phyloP scores from a whole-genome alignment of 306 rosid genomes.

The Fagus crenata region DNA sequence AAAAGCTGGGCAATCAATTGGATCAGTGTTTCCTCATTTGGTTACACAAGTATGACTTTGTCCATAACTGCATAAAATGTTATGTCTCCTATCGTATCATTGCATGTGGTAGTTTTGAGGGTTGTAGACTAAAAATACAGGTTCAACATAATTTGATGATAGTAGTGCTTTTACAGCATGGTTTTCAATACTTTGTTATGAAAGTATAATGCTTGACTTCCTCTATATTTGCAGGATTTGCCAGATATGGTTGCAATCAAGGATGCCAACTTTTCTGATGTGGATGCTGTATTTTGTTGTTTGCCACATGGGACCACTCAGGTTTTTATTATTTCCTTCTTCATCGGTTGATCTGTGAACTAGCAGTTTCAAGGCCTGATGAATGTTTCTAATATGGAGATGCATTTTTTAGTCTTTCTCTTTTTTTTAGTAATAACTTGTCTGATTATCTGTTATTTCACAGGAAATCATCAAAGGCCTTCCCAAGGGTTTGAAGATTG shows the following conservation, averaged over 20 bases:
- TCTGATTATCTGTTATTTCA: neutral
- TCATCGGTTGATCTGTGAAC: conserved; percentile 13
- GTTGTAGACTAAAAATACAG: conserved; percentile 1
- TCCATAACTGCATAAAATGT: conserved; percentile 11
- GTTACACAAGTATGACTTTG: conserved; percentile 55
- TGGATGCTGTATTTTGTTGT: conserved; percentile 94
- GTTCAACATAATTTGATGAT: conserved; percentile 21
- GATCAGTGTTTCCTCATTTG: conserved; percentile 86
- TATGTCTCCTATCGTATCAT: neutral
- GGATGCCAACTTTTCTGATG: conserved; percentile 77
- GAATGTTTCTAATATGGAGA: neutral
- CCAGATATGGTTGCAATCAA: conserved; percentile 83
- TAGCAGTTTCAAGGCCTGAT: neutral
- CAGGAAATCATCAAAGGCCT: conserved; percentile 93
- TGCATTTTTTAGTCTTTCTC: conserved; percentile 16
- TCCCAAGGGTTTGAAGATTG: conserved; percentile 83
- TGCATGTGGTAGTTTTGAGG: neutral
- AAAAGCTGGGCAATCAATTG: conserved; percentile 87
- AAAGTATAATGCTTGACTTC: conserved; percentile 19
- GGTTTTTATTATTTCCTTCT: conserved; percentile 41
- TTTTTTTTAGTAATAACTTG: conserved; percentile 14
- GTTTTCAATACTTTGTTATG: neutral
- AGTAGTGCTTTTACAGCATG: conserved; percentile 18
- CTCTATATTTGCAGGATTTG: conserved; percentile 53
- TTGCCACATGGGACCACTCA: conserved; percentile 97